These are phyloP conservation scores for Ceratobasidium sp. DNA, from an alignment of 1,284 basidiomycete species.

Conservation along the genomic window DNA sequence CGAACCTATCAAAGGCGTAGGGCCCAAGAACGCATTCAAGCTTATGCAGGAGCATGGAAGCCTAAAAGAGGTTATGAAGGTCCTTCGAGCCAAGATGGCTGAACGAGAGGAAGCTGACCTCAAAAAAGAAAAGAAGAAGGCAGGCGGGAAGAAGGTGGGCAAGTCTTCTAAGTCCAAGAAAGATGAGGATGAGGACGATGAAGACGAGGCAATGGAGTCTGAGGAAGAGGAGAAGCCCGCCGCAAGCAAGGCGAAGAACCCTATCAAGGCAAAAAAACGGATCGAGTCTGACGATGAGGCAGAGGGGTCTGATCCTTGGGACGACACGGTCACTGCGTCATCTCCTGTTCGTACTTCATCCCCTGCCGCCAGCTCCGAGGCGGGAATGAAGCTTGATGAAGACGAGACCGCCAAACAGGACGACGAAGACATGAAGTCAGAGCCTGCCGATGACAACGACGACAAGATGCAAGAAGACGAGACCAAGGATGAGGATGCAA, in stretches of 20 bases:
- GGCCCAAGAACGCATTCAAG: conserved; percentile 95
- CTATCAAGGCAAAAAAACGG: conserved; percentile 28
- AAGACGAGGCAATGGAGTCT: conserved; percentile 34
- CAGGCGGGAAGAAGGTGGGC: conserved; percentile 45
- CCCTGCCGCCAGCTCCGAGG: conserved; percentile 23
- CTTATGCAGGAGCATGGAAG: conserved; percentile 86
- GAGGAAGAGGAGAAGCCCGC: conserved; percentile 38
- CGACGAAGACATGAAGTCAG: conserved; percentile 53
- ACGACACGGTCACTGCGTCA: conserved; percentile 19
- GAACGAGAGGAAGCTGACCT: conserved; percentile 47
- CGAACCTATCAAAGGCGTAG: conserved; percentile 93
- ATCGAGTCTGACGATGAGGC: conserved; percentile 37
- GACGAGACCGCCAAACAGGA: conserved; percentile 55
- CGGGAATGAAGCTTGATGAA: conserved; percentile 29
- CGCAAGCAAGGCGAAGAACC: conserved; percentile 39
- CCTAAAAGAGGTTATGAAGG: conserved; percentile 81
- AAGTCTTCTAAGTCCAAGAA: conserved; percentile 39
- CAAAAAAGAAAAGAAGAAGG: conserved; percentile 46
- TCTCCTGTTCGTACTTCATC: conserved; percentile 19
- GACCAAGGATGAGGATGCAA: conserved; percentile 59
- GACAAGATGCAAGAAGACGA: conserved; percentile 46
- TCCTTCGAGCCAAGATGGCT: conserved; percentile 78
- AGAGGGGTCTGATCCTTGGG: conserved; percentile 31
- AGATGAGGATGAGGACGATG: conserved; percentile 44
- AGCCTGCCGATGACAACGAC: not conserved